Evolutionary conservation across 306 rosid genomes (phyloP), one percentile per base, ranked within the genome.

Genomic region (Prunus padus): DNA sequence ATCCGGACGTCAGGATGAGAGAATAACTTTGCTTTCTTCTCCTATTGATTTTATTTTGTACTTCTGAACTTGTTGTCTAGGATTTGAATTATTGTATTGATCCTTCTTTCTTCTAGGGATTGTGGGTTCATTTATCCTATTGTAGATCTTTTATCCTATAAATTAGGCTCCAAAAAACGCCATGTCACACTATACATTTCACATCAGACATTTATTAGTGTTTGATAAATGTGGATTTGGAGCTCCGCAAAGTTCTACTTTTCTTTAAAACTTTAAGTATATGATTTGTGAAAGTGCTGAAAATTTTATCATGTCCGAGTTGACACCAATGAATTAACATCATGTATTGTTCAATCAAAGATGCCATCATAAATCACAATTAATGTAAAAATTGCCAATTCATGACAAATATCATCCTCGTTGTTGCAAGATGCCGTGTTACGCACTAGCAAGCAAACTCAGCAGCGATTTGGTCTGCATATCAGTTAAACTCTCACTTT

Each of bases 291-390:
- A 12, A 10, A 65, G 72, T 37, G 42, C 54, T 51, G 52, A 16
- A 2, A 23, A 1, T 42, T 33, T 72, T 22, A 56, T 72, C 55
- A 16, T 59, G 59, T 18, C 67, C 6, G 59, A 60, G 23, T 59
- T 73, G 77, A 73, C 68, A 44, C 46, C 4, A 44, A 61, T 44
- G 45, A 73, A 45, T 25, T 11, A 19, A 30, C 8, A 2, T 0
- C 37, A 25, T 22, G 52, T 37, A 60, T 74, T 26, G 28, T 20
- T 44, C 31, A 70, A 70, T 70, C 49, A 71, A 71, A 71, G 65
- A 33, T 37, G 30, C 69, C 26, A 46, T 61, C 69, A 46, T 28
- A 28, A 13, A 61, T 47, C 28, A 33, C 13, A 30, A 19, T 61
- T 28, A 10, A 26, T 28, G 61, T n/a, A n/a, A 47, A 50, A 9